Evolutionary conservation across 352 stramenopile species (phyloP), one percentile per base, ranked within the genome.

Genomic region (Phytophthora pseudosyringae): DNA sequence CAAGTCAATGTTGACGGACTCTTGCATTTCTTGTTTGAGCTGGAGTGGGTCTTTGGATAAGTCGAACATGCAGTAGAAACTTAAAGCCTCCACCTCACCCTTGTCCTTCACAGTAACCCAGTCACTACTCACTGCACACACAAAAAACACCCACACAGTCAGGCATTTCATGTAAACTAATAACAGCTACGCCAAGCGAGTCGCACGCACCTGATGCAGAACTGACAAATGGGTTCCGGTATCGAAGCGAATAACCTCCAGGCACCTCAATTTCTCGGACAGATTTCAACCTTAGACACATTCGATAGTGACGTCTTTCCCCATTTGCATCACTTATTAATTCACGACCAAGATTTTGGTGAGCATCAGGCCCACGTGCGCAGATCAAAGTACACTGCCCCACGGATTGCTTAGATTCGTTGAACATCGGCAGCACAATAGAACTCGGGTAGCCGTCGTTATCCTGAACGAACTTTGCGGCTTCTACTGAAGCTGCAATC

Each of bases 21-120:
- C 60, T 41, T 86, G 64, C 83, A 90, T 90, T 1, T 58, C 54
- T 28, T 78, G 45, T 53, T 87, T 85, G 39, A 91, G 55, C 47
- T 69, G 51, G 12, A 51, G 7, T 6, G 73, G 67, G 11, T 77
- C 60, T 21, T 67, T 67, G 15, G 63, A n/a, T 11, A 88, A 29
- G 18, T 87, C 75, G 39, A 90, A 80, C 2, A 79, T 59, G 46
- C 80, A 88, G 44, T 80, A 78, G 1, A 75, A 78, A 36, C 75
- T 69, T 2, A 60, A 38, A 6, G 78, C 43, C 0, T 63, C 52
- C 6, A 75, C 56, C 55, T 88, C 73, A 12, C 71, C 58, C 43
- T 78, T 88, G 28, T 67, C 60, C 8, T 65, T 54, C 1, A 83
- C 64, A 0, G 61, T 63, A 33, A 88, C 71, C 43, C 63, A 57